phyloP scores from a whole-genome alignment of 495 filamentous ascomycete species.

The Cercophora samala region DNA sequence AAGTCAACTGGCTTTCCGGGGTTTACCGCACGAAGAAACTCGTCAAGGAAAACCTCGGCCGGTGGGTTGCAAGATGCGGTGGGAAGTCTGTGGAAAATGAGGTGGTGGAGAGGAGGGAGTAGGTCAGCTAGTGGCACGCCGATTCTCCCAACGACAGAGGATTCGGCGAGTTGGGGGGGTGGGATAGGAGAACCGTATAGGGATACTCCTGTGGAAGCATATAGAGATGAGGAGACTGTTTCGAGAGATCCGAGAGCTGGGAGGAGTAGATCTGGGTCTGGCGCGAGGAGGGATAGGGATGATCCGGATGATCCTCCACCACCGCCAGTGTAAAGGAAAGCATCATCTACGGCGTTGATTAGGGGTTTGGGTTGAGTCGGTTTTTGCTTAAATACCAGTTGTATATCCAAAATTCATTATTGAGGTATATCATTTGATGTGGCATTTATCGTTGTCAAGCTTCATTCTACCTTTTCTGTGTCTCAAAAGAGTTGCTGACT shows the following conservation, averaged over 20 bases:
- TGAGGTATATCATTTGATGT: background rate
- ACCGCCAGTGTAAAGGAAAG: background rate
- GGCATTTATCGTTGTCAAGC: background rate
- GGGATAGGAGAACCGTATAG: background rate
- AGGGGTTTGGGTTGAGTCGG: background rate
- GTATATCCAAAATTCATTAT: background rate
- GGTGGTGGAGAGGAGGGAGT: slow-evolving; percentile 37
- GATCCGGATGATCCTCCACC: background rate
- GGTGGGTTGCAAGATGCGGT: slow-evolving; percentile 38
- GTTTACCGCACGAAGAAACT: slow-evolving; percentile 43
- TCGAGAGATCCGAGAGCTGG: background rate
- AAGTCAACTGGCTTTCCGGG: slow-evolving; percentile 54
- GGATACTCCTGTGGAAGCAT: background rate
- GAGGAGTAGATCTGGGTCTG: background rate
- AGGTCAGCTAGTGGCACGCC: background rate
- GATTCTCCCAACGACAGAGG: background rate
- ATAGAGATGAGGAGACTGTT: background rate
- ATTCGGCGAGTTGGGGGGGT: slow-evolving; percentile 4
- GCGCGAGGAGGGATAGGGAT: background rate
- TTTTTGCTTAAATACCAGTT: background rate
- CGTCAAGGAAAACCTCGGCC: slow-evolving; percentile 28
- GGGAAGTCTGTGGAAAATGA: slow-evolving; percentile 37
- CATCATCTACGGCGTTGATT: background rate
- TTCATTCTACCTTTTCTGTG: background rate
- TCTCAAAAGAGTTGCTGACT: no score